phyloP scores from a whole-genome alignment of 164 flowering plant genomes.

The Malania oleifera region DNA sequence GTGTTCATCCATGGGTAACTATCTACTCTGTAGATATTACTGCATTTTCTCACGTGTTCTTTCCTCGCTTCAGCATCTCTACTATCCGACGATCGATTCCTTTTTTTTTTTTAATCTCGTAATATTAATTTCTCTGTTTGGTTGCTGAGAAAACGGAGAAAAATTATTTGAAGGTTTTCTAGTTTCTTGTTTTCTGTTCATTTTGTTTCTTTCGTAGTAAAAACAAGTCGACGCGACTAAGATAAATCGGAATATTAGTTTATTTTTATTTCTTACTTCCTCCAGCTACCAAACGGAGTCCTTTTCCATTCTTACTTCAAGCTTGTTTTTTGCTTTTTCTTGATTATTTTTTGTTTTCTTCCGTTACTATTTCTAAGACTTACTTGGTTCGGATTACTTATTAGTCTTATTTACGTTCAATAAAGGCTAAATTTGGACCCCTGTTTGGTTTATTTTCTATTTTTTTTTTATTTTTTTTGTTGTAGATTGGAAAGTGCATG shows the following conservation, averaged over 20 bases:
- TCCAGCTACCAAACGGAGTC: not conserved
- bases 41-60: not conserved
- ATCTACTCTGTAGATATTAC: not conserved
- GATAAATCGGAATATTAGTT: not conserved
- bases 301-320: not conserved
- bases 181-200: too few species aligned
- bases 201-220: too few species aligned
- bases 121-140: slow-evolving; percentile 1
- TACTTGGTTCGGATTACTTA: too few species aligned
- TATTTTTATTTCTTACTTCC: not conserved
- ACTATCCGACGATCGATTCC: not conserved
- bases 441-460: too few species aligned
- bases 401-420: too few species aligned
- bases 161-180: too few species aligned
- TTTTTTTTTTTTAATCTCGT: not conserved
- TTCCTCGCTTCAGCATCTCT: not conserved
- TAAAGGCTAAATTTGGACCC: too few species aligned
- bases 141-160: slow-evolving; percentile 2
- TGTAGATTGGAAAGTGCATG: too few species aligned
- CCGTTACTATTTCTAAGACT: too few species aligned
- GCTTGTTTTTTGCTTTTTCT: not conserved
- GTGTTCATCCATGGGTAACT: slow-evolving; percentile 19
- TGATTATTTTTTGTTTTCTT: too few species aligned
- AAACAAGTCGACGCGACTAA: too few species aligned
- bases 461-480: too few species aligned